phyloP scores from a whole-genome alignment of 331 rosid genomes.

The Saraca asoca region DNA sequence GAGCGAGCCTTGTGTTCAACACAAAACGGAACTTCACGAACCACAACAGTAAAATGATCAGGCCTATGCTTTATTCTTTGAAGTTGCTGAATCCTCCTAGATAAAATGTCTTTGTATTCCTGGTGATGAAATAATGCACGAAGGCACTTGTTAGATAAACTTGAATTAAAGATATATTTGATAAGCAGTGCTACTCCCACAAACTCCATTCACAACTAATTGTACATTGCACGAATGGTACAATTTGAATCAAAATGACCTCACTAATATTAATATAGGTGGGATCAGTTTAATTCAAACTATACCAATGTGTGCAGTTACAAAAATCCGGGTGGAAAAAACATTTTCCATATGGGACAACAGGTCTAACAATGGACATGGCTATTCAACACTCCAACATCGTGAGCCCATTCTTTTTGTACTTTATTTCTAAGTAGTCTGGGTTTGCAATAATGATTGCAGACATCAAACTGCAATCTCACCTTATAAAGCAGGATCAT shows the following conservation, averaged over 20 bases:
- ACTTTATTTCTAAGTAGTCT: constrained; percentile 3
- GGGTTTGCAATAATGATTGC: constrained; percentile 6
- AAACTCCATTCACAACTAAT: no score
- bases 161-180: constrained; percentile 23
- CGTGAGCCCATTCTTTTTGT: neutral
- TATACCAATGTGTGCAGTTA: no score
- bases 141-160: constrained; percentile 30
- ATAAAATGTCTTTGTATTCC: constrained; percentile 79
- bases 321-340: no score
- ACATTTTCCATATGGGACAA: no score
- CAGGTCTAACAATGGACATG: neutral
- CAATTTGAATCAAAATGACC: no score
- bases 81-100: constrained; percentile 63
- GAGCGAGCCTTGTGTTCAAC: constrained; percentile 59
- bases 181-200: constrained; percentile 1
- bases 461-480: constrained; percentile 32
- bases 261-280: no score
- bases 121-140: constrained; percentile 44
- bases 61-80: constrained; percentile 61
- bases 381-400: constrained; percentile 8
- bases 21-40: constrained; percentile 82
- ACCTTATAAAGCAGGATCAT: constrained; percentile 77
- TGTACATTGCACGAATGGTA: no score
- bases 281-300: no score
- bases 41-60: constrained; percentile 75